Base-by-base conservation (phyloP, 1,139 yeast genomes). In the Suhomyces choctaworum region DNA sequence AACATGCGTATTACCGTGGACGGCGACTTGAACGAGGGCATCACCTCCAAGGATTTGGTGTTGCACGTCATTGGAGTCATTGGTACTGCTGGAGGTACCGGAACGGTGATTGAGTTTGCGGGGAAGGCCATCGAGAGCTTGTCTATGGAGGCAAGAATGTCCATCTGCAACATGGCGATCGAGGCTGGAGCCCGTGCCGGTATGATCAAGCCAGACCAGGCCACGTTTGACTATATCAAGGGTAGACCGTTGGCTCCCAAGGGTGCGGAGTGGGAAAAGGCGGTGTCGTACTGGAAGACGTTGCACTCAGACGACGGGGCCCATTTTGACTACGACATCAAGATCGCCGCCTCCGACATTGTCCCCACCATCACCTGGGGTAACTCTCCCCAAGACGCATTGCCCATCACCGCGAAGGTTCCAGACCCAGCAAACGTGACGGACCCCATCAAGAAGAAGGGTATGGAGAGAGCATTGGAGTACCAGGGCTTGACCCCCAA, bases 171-270 rank as follows among this genome's bases (percentile, higher is more conserved):
- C 62, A 92, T 92, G 98, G 82, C 97, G 29, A 90, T 92, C 52
- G 98, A 92, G 69, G 98, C 84, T 40, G 98, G 98, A 67, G 98
- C 98, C 19, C 83, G 98, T 68, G 98, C 98, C 16, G 98, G 98
- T 66, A 88, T 92, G 97, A 90, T 92, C 57, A 86, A 84, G 46
- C 98, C 98, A 9, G 98, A 92, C 60, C 83, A 89, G 47, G 80
- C 63, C 38, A 90, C 97, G 16, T 87, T 83, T 56, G 82, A 83
- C 37, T 92, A 92, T 65, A 74, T 92, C 51, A 81, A 90, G 66
- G 96, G 95, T 41, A 78, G 97, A 60, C 97, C 97, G 28, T 75
- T 92, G 52, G 94, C 97, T 43, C 98, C 98, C 57, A 76, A 76
- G 54, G 97, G 95, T 39, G 87, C 65, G 6, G 89, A 90, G 66